Evolutionary conservation across 345 rosid genomes (phyloP).

Genomic region (Acer campestre): DNA sequence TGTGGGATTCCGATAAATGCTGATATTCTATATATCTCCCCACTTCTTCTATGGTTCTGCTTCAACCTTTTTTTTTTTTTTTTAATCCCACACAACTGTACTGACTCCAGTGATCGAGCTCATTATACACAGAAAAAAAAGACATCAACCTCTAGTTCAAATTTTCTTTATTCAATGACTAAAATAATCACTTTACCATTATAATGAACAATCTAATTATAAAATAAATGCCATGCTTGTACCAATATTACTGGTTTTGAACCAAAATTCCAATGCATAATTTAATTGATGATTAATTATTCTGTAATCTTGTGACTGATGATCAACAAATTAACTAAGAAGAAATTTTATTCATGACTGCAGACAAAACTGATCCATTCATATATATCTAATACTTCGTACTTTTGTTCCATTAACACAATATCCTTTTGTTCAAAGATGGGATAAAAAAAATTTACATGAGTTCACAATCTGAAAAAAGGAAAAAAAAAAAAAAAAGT

Average conservation of each 20-base stretch:
- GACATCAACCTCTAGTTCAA: neutral
- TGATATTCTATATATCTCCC: neutral
- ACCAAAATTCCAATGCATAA: neutral
- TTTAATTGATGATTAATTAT: neutral
- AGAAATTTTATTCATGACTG: constrained; percentile 15
- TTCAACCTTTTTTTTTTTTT: neutral
- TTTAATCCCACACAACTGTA: neutral
- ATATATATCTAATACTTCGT: neutral
- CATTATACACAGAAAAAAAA: neutral
- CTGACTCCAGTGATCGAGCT: neutral
- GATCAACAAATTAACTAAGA: too few species aligned
- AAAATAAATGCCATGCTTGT: neutral
- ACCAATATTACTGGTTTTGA: neutral
- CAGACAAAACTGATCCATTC: constrained; percentile 12
- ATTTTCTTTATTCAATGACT: neutral
- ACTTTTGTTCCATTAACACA: neutral
- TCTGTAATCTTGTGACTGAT: too few species aligned
- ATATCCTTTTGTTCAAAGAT: neutral
- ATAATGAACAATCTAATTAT: neutral
- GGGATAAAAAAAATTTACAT: constrained; percentile 2
- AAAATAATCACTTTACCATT: neutral
- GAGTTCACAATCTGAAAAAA: constrained; percentile 4
- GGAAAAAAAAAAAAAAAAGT: neutral
- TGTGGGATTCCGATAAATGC: too few species aligned
- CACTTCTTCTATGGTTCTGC: neutral